Conservation (phyloP, 1,139 yeast species). For the Torulaspora globosa region DNA sequence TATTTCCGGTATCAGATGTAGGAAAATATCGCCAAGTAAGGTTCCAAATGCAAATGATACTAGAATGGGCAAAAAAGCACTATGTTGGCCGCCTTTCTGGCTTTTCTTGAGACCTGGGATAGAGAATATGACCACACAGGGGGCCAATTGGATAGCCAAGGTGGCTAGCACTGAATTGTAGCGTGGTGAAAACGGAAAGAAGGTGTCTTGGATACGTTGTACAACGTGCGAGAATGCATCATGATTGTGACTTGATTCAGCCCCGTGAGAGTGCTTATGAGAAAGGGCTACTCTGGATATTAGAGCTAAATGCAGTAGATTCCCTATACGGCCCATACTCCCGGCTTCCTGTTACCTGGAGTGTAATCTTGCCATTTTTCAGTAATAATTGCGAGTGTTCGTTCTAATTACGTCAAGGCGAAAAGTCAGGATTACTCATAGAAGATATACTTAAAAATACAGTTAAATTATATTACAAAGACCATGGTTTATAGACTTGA, state of each 20-base stretch:
- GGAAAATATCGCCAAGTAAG: slow-evolving; percentile 61
- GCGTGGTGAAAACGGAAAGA: slow-evolving; percentile 30
- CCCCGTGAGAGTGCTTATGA: slow-evolving; percentile 11
- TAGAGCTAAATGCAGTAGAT: neutral
- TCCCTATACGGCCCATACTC: neutral
- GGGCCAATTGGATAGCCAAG: slow-evolving; percentile 56
- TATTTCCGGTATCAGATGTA: slow-evolving; percentile 59
- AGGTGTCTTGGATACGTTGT: slow-evolving; percentile 10
- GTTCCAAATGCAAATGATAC: slow-evolving; percentile 72
- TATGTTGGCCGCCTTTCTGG: slow-evolving; percentile 32
- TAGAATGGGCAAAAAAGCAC: slow-evolving; percentile 45
- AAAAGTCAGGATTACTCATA: too few species aligned
- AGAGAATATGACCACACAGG: slow-evolving; percentile 50
- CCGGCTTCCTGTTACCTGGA: neutral
- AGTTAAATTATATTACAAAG: slow-evolving; percentile 23
- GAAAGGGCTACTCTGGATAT: neutral
- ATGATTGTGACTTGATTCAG: neutral
- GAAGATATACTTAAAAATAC: too few species aligned
- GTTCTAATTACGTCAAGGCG: neutral
- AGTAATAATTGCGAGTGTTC: too few species aligned
- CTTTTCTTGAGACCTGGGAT: slow-evolving; percentile 42
- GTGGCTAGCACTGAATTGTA: slow-evolving; percentile 60
- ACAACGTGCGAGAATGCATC: neutral
- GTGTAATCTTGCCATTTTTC: neutral
- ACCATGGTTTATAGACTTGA: slow-evolving; percentile 34